phyloP scores from a whole-genome alignment of 2,329 filamentous ascomycete species.

The Calonectria pteridis region DNA sequence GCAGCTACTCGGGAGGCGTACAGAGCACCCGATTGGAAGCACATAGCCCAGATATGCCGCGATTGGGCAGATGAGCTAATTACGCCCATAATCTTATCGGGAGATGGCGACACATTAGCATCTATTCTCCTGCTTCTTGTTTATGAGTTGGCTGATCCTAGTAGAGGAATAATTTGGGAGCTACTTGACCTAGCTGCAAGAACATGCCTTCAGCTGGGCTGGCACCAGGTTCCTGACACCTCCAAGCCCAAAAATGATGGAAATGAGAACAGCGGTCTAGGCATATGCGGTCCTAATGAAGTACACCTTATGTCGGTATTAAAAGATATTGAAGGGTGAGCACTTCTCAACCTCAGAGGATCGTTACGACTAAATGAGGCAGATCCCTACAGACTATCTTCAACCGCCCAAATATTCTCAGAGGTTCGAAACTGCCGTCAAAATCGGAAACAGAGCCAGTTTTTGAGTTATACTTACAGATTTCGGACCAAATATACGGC shows the following conservation, averaged over 20 bases:
- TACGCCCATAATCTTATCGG: background rate
- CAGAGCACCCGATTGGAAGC: background rate
- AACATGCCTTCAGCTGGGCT: background rate
- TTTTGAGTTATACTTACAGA: background rate
- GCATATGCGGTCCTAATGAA: background rate
- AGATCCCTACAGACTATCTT: background rate
- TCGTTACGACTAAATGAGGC: background rate
- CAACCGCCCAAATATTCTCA: background rate
- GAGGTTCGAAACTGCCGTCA: background rate
- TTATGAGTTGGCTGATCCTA: background rate
- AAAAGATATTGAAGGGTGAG: slow-evolving; percentile 3
- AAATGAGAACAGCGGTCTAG: background rate
- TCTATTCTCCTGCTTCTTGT: background rate
- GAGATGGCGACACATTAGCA: background rate
- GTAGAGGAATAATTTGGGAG: background rate
- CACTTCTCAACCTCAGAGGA: too few relatives aligned
- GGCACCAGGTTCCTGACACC: background rate
- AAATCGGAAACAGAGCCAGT: background rate
- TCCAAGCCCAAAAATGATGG: background rate
- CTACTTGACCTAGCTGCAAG: background rate
- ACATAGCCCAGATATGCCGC: background rate
- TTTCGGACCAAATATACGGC: background rate
- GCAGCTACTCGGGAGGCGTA: background rate
- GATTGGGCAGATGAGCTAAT: background rate
- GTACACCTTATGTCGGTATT: background rate